A percentile compares a stretch with the other conserved stretches of the same genome.
These are phyloP conservation scores for Dictyophora rubrovolvata DNA, from an alignment of 768 basidiomycete genomes.

Conservation along the genomic window DNA sequence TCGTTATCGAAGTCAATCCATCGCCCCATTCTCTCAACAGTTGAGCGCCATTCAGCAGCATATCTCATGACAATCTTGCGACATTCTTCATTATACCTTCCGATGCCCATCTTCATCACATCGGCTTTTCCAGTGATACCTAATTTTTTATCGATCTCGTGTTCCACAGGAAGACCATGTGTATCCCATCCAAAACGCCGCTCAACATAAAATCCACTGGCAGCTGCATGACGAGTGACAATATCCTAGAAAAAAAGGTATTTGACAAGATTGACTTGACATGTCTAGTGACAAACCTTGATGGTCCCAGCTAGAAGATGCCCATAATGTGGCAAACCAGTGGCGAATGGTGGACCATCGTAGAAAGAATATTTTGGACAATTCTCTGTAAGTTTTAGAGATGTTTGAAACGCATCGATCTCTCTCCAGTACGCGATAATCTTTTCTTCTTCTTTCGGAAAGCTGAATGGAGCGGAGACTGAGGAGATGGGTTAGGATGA, in stretches of 20 bases:
- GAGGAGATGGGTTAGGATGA: constrained; percentile 3
- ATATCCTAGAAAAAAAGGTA: constrained; percentile 58
- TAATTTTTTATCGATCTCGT: constrained; percentile 96
- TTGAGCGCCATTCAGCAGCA: constrained; percentile 84
- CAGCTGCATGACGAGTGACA: constrained; percentile 90
- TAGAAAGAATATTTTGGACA: constrained; percentile 89
- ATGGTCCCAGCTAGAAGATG: constrained; percentile 88
- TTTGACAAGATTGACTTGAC: neutral
- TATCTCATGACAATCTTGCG: constrained; percentile 97
- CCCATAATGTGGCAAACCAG: constrained; percentile 93
- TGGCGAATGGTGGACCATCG: constrained; percentile 96
- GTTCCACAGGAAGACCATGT: constrained; percentile 96
- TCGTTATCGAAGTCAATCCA: constrained; percentile 99
- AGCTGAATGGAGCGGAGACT: constrained; percentile 75
- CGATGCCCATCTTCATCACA: constrained; percentile 92
- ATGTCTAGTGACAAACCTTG: constrained; percentile 45
- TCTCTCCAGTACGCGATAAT: constrained; percentile 88
- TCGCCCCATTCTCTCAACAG: constrained; percentile 95
- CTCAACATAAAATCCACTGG: constrained; percentile 84
- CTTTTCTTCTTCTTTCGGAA: constrained; percentile 82
- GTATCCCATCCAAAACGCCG: constrained; percentile 99
- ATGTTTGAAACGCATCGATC: constrained; percentile 96
- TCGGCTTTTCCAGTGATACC: constrained; percentile 88
- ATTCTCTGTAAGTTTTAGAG: constrained; percentile 84
- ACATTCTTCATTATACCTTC: constrained; percentile 95